Conservation (phyloP, 371 early-diverging fungal genomes). For the Zopfochytrium polystomum region DNA sequence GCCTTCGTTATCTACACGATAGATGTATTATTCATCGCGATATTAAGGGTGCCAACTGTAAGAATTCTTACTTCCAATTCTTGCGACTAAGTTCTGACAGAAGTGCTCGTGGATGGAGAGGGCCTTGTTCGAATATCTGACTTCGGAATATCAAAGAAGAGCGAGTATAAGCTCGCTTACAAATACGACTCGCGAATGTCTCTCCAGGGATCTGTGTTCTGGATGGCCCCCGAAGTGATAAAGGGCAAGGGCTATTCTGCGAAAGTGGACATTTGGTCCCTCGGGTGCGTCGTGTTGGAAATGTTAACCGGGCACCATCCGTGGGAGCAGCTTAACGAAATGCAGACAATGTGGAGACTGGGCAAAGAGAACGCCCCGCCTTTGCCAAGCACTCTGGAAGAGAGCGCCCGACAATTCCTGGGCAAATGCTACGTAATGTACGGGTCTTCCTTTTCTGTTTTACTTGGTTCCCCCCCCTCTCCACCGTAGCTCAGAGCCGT, state of each 20-base stretch:
- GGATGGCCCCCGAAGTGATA: slow-evolving; percentile 97
- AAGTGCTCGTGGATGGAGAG: slow-evolving; percentile 76
- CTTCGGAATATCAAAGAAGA: slow-evolving; percentile 98
- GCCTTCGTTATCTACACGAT: slow-evolving; percentile 91
- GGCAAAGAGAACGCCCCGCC: slow-evolving; percentile 78
- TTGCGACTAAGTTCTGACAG: neutral
- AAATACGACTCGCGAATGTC: slow-evolving; percentile 53
- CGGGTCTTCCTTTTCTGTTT: neutral
- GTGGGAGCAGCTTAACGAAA: slow-evolving; percentile 85
- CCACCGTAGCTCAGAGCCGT: neutral
- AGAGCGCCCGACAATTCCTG: slow-evolving; percentile 74
- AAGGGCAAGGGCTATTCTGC: slow-evolving; percentile 66
- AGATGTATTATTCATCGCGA: slow-evolving; percentile 93
- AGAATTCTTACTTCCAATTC: neutral
- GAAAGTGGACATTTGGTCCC: slow-evolving; percentile 83
- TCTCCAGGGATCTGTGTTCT: slow-evolving; percentile 85
- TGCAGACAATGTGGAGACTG: slow-evolving; percentile 87
- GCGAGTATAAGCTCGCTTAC: slow-evolving; percentile 64
- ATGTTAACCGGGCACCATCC: slow-evolving; percentile 95
- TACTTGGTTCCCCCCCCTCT: neutral
- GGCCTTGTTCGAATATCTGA: slow-evolving; percentile 96
- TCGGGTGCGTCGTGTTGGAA: slow-evolving; percentile 93
- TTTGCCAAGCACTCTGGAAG: slow-evolving; percentile 58
- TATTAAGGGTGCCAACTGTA: slow-evolving; percentile 55
- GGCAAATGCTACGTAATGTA: slow-evolving; percentile 61